Conservation (phyloP, 148 eudicot genomes). For the Camellia japonica region DNA sequence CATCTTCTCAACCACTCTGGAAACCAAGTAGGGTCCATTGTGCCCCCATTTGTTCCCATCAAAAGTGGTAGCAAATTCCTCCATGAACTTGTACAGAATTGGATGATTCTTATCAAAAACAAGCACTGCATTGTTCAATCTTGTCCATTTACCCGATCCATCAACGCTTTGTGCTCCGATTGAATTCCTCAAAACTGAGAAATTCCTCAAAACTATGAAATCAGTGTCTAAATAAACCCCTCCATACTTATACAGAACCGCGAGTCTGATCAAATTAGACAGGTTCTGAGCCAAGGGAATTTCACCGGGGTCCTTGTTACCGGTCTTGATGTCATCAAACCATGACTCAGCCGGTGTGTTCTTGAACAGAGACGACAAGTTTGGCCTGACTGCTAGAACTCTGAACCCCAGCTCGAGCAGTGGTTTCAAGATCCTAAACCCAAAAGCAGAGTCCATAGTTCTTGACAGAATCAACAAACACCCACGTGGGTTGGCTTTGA, state of each 20-base stretch:
- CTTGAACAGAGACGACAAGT: constrained; percentile 36
- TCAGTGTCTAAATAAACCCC: constrained; percentile 72
- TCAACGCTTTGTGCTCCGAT: constrained; percentile 60
- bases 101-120: constrained; percentile 67
- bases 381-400: constrained; percentile 38
- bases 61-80: constrained; percentile 56
- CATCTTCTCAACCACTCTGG: constrained; percentile 40
- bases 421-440: constrained; percentile 36
- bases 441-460: constrained; percentile 54
- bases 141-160: constrained; percentile 37
- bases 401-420: constrained; percentile 32
- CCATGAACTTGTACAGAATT: constrained; percentile 51
- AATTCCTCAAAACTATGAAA: constrained; percentile 47
- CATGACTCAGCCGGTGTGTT: constrained; percentile 59
- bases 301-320: constrained; percentile 49
- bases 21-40: constrained; percentile 72
- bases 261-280: constrained; percentile 62
- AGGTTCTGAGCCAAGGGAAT: constrained; percentile 68
- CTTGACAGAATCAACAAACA: constrained; percentile 61
- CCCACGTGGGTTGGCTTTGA: constrained; percentile 53
- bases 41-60: constrained; percentile 76
- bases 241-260: constrained; percentile 67
- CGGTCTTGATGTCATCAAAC: constrained; percentile 50
- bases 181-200: constrained; percentile 49
- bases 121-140: constrained; percentile 67